Conservation (phyloP, 495 filamentous ascomycete species). For the Hypoxylon crocopeplum region DNA sequence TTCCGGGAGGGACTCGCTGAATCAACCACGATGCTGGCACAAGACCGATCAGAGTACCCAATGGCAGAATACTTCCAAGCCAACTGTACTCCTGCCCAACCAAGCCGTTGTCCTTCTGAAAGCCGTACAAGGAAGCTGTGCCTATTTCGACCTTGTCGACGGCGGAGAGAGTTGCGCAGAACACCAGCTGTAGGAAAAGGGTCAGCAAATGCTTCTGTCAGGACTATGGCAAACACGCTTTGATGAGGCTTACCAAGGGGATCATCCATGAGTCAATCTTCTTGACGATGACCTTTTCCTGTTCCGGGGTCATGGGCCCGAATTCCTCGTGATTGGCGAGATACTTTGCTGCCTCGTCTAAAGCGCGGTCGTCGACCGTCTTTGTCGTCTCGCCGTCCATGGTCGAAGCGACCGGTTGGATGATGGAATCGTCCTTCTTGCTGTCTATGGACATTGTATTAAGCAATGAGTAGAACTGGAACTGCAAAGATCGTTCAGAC, state of each 20-base stretch:
- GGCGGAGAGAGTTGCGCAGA: slow-evolving; percentile 37
- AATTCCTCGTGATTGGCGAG: slow-evolving; percentile 30
- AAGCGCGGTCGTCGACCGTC: slow-evolving; percentile 10
- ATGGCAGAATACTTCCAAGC: slow-evolving; percentile 48
- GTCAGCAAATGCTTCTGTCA: neutral
- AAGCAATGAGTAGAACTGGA: neutral
- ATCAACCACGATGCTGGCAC: slow-evolving; percentile 47
- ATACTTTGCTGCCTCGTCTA: slow-evolving; percentile 33
- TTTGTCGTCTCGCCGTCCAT: slow-evolving; percentile 17
- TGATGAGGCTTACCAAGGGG: slow-evolving; percentile 46
- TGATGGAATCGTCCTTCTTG: slow-evolving; percentile 16
- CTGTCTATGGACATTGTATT: slow-evolving; percentile 19
- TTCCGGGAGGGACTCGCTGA: slow-evolving; percentile 49
- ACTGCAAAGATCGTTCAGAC: neutral
- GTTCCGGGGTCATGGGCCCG: slow-evolving; percentile 32
- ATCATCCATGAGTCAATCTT: slow-evolving; percentile 57
- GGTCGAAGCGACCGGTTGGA: slow-evolving; percentile 16
- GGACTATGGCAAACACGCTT: neutral
- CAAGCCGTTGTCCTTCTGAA: slow-evolving; percentile 58
- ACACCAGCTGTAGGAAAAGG: slow-evolving; percentile 16
- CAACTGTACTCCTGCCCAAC: slow-evolving; percentile 63
- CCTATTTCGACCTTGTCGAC: slow-evolving; percentile 45
- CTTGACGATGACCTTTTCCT: slow-evolving; percentile 50
- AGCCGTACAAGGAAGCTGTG: slow-evolving; percentile 58
- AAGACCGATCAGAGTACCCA: slow-evolving; percentile 43